Percentiles rank a stretch among this genome's conserved stretches.
Evolutionary conservation across 1,284 basidiomycete species (phyloP).

Genomic region (Singerocomus rubriflavus): DNA sequence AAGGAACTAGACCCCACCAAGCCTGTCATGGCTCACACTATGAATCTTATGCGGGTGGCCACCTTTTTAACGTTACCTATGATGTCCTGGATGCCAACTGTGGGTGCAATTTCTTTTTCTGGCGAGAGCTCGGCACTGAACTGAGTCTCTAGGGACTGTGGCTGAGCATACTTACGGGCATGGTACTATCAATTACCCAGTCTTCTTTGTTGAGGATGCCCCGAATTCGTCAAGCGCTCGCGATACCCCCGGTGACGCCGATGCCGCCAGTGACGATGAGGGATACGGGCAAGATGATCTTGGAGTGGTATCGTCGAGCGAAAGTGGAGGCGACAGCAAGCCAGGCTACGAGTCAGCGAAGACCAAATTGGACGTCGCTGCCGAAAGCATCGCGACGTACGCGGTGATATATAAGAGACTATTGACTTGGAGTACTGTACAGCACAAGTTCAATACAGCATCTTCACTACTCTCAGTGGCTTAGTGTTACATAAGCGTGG

Average conservation of each 20-base stretch:
- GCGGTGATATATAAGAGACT: background rate
- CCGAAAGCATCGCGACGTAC: slow-evolving; percentile 22
- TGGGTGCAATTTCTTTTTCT: slow-evolving; percentile 34
- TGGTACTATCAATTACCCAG: slow-evolving; percentile 21
- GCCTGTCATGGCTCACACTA: slow-evolving; percentile 60
- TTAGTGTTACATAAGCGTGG: slow-evolving; percentile 19
- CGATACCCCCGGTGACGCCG: slow-evolving; percentile 14
- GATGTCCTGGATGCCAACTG: slow-evolving; percentile 57
- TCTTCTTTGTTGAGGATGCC: slow-evolving; percentile 25
- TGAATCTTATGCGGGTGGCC: slow-evolving; percentile 69
- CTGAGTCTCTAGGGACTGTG: slow-evolving; percentile 24
- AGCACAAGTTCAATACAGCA: background rate
- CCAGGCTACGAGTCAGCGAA: slow-evolving; percentile 12
- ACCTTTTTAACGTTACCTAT: slow-evolving; percentile 60
- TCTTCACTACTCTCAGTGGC: background rate
- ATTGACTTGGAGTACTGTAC: slow-evolving; percentile 5
- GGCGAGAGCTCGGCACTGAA: background rate
- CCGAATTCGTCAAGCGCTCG: slow-evolving; percentile 25
- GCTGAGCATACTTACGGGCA: slow-evolving; percentile 30
- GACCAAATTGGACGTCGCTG: slow-evolving; percentile 27
- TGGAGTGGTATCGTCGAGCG: slow-evolving; percentile 22
- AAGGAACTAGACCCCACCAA: slow-evolving; percentile 57
- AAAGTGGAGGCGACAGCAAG: slow-evolving; percentile 5
- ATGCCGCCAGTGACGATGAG: slow-evolving; percentile 27
- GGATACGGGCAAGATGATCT: slow-evolving; percentile 25